Evolutionary conservation across 1,139 yeast species (phyloP).

Genomic region (Geotrichum carabidarum): DNA sequence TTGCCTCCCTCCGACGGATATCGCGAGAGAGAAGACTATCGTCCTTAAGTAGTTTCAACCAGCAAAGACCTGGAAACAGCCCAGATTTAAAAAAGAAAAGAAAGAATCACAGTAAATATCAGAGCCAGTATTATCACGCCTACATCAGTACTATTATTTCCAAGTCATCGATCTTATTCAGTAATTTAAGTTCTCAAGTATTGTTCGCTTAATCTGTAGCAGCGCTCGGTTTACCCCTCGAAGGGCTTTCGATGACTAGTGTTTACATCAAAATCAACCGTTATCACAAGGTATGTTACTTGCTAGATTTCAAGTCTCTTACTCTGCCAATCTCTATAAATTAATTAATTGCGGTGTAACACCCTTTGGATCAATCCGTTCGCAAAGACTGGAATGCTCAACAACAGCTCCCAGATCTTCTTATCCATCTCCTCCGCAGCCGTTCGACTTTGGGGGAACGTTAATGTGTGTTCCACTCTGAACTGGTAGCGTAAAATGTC

Average conservation of each 20-base stretch:
- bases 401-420: conserved; percentile 25
- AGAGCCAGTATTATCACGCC: neutral
- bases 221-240: neutral
- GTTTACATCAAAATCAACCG: neutral
- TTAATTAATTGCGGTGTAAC: neutral
- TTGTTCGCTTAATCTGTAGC: neutral
- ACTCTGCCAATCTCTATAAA: neutral
- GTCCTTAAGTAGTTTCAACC: conserved; percentile 6
- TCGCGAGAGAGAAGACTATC: conserved; percentile 27
- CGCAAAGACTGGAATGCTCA: neutral
- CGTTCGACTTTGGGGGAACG: conserved; percentile 12
- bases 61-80: neutral
- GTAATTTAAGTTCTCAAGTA: neutral
- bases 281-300: neutral
- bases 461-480: conserved; percentile 23
- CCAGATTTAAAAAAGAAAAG: neutral
- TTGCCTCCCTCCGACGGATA: conserved; percentile 22
- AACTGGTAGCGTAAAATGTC: conserved; percentile 54
- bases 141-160: neutral
- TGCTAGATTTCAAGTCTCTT: neutral
- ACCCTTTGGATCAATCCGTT: neutral
- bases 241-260: no score
- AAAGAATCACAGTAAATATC: neutral
- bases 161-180: neutral
- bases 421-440: conserved; percentile 28